A percentile compares a stretch with the other conserved stretches of the same genome.
Conservation (phyloP, 345 rosid species). For the Ceriops tagal region DNA sequence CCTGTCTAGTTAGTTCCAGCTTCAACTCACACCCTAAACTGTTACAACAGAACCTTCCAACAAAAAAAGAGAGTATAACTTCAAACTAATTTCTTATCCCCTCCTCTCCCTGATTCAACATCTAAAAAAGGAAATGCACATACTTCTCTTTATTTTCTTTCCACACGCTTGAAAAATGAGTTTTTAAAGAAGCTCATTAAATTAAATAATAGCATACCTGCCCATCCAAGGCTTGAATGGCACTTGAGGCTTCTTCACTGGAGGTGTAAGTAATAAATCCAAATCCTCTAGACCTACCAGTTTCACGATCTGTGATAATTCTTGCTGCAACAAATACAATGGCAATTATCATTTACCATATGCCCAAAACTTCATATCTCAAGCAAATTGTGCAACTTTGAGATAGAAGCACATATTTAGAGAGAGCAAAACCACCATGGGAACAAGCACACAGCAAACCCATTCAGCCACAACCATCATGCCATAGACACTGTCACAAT, state of each 20-base stretch:
- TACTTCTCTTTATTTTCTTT: background rate
- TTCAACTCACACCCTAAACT: too few species aligned
- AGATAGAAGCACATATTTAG: background rate
- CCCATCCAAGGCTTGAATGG: constrained; percentile 94
- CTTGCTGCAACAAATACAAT: constrained; percentile 47
- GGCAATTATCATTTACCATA: background rate
- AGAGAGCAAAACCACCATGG: background rate
- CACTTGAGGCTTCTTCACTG: constrained; percentile 75
- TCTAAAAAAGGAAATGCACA: background rate
- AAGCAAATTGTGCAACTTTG: background rate
- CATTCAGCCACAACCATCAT: too few species aligned
- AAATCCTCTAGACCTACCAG: constrained; percentile 92
- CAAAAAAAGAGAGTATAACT: too few species aligned
- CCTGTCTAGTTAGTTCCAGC: too few species aligned
- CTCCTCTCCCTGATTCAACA: too few species aligned
- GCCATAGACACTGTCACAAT: background rate
- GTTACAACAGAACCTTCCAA: too few species aligned
- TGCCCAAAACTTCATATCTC: background rate
- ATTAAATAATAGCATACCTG: constrained; percentile 43
- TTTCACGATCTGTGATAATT: constrained; percentile 85
- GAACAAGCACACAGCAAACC: too few species aligned
- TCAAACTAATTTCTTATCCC: too few species aligned
- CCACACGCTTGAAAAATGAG: background rate
- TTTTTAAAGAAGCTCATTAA: too few species aligned
- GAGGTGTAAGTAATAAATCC: constrained; percentile 71